Evolutionary conservation across 306 rosid species (phyloP).

Genomic region (Quillaja saponaria): DNA sequence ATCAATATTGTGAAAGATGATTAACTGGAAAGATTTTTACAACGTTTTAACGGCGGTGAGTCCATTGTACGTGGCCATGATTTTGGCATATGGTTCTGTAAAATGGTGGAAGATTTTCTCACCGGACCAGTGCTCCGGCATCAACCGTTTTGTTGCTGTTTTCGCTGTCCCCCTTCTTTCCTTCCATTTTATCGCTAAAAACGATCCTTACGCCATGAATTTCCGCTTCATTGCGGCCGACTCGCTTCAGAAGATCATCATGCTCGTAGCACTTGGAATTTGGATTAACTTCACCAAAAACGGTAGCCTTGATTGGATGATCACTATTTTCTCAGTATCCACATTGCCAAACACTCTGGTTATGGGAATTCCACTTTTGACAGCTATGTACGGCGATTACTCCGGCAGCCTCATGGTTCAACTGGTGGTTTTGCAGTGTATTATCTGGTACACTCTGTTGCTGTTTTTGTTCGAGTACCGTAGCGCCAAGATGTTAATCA

Average conservation of each 20-base stretch:
- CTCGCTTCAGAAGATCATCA: constrained; percentile 86
- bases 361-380: constrained; percentile 90
- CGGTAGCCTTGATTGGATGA: constrained; percentile 96
- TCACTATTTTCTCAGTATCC: constrained; percentile 89
- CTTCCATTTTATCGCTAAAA: constrained; percentile 82
- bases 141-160: constrained; percentile 92
- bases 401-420: constrained; percentile 85
- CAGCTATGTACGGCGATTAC: constrained; percentile 75
- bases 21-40: constrained; percentile 73
- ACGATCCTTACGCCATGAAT: constrained; percentile 83
- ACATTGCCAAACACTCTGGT: constrained; percentile 91
- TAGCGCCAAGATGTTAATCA: constrained; percentile 83
- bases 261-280: constrained; percentile 56
- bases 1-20: constrained; percentile 38
- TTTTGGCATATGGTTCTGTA: constrained; percentile 91
- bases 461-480: constrained; percentile 93
- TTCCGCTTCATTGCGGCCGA: constrained; percentile 97
- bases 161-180: constrained; percentile 95
- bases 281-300: constrained; percentile 82
- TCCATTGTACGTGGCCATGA: constrained; percentile 95
- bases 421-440: constrained; percentile 91
- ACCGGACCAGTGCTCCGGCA: constrained; percentile 99
- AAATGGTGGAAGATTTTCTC: constrained; percentile 99
- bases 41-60: constrained; percentile 80
- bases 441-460: constrained; percentile 88